Evolutionary conservation across 345 rosid genomes (phyloP).

Genomic region (Ceriops decandra): DNA sequence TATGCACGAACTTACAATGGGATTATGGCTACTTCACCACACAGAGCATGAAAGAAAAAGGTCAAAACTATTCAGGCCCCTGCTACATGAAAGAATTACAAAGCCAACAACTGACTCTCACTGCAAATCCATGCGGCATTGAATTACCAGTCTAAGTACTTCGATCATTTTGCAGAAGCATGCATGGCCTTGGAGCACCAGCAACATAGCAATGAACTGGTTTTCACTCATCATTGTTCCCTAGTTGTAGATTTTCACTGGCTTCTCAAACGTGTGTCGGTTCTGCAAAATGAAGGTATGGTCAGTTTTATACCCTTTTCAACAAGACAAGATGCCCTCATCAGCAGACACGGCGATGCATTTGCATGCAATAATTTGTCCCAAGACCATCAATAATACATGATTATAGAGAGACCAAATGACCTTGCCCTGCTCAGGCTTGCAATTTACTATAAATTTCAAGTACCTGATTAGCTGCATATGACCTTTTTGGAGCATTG

Average conservation of each 20-base stretch:
- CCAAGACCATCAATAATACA: not conserved
- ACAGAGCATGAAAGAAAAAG: conserved; percentile 14
- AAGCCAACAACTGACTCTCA: conserved; percentile 10
- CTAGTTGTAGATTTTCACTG: conserved; percentile 33
- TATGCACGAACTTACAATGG: conserved; percentile 32
- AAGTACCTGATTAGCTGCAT: conserved; percentile 74
- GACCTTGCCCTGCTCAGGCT: not conserved
- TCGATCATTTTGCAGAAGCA: conserved; percentile 11
- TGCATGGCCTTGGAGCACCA: not conserved
- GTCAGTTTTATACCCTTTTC: not conserved
- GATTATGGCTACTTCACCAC: conserved; percentile 19
- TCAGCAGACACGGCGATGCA: not conserved
- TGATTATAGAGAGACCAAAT: not conserved
- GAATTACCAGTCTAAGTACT: not conserved
- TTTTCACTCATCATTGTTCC: not conserved
- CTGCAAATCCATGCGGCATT: not conserved
- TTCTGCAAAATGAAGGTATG: conserved; percentile 17
- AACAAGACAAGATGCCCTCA: not conserved
- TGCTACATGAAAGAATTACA: conserved; percentile 23
- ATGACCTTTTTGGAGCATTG: conserved; percentile 74
- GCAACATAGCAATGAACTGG: not conserved
- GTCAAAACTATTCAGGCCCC: conserved; percentile 21
- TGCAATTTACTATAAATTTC: not conserved
- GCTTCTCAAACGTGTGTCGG: conserved; percentile 29
- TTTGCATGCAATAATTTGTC: not conserved